Conservation (phyloP, 192 early-diverging fungal genomes). For the Podila clonocystis region DNA sequence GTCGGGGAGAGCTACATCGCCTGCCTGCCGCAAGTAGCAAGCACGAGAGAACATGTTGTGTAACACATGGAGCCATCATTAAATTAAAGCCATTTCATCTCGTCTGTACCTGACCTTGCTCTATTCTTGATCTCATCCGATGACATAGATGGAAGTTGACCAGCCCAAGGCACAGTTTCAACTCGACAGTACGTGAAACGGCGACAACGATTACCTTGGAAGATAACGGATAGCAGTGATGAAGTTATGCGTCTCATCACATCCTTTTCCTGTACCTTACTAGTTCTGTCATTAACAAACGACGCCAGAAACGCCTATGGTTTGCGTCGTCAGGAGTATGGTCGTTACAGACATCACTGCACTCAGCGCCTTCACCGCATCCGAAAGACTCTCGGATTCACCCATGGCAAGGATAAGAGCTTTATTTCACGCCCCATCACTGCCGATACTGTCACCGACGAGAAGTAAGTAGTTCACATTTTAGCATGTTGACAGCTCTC, state of each 20-base stretch:
- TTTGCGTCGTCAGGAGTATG: slow-evolving; percentile 82
- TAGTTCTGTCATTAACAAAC: slow-evolving; percentile 62
- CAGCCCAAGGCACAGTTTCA: background rate
- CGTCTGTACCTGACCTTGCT: too few relatives aligned
- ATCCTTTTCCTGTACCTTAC: background rate
- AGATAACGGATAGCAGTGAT: background rate
- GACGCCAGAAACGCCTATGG: slow-evolving; percentile 82
- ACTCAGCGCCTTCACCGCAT: slow-evolving; percentile 69
- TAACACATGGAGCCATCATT: too few relatives aligned
- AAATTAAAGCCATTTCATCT: too few relatives aligned
- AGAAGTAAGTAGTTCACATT: slow-evolving; percentile 42
- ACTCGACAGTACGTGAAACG: background rate
- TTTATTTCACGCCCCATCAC: slow-evolving; percentile 62
- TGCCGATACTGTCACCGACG: slow-evolving; percentile 53
- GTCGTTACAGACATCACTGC: slow-evolving; percentile 81
- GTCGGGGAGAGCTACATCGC: too few relatives aligned
- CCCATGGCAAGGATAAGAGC: slow-evolving; percentile 60
- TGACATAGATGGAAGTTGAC: slow-evolving; percentile 3
- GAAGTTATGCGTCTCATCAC: too few relatives aligned
- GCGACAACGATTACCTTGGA: background rate
- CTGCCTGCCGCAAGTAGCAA: too few relatives aligned
- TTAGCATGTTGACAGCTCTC: background rate
- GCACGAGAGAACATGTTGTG: too few relatives aligned
- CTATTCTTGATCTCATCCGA: too few relatives aligned
- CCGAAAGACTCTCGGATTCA: slow-evolving; percentile 61